phyloP scores from a whole-genome alignment of 345 rosid species.

The Arabidopsis suecica region DNA sequence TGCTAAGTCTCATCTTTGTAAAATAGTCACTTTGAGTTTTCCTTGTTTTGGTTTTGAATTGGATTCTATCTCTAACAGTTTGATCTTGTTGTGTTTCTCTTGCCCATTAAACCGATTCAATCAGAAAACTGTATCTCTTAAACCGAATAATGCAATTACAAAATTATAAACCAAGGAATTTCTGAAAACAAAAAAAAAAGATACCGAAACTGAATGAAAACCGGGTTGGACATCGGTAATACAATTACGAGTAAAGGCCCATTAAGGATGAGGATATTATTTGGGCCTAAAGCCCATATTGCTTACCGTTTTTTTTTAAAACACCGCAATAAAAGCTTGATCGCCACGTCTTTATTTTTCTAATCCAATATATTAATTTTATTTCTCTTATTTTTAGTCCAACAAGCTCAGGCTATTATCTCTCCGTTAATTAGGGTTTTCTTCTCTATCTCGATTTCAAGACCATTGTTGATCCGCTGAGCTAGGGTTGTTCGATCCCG shows the following conservation, averaged over 20 bases:
- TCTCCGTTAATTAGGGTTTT: conserved; percentile 42
- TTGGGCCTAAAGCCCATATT: background rate
- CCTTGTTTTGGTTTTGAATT: too few species aligned
- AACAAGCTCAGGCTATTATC: conserved; percentile 21
- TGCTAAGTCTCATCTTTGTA: conserved; percentile 15
- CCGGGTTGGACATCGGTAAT: too few species aligned
- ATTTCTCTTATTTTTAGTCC: background rate
- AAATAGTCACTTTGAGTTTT: background rate
- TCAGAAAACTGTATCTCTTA: too few species aligned
- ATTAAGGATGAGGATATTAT: background rate
- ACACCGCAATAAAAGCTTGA: conserved; percentile 32
- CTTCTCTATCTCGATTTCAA: conserved; percentile 31
- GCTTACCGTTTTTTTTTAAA: background rate
- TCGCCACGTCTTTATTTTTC: conserved; percentile 30
- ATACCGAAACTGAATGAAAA: background rate
- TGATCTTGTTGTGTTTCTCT: too few species aligned
- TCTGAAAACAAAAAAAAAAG: too few species aligned
- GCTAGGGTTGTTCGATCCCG: conserved; percentile 29
- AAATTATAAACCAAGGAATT: too few species aligned
- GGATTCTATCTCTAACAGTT: too few species aligned
- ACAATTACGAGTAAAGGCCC: background rate
- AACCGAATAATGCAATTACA: too few species aligned
- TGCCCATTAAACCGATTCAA: too few species aligned
- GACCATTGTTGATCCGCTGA: conserved; percentile 32
- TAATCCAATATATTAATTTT: conserved; percentile 8